Evolutionary conservation across 257 asterid genomes (phyloP).

Genomic region (Lycium ferocissimum): DNA sequence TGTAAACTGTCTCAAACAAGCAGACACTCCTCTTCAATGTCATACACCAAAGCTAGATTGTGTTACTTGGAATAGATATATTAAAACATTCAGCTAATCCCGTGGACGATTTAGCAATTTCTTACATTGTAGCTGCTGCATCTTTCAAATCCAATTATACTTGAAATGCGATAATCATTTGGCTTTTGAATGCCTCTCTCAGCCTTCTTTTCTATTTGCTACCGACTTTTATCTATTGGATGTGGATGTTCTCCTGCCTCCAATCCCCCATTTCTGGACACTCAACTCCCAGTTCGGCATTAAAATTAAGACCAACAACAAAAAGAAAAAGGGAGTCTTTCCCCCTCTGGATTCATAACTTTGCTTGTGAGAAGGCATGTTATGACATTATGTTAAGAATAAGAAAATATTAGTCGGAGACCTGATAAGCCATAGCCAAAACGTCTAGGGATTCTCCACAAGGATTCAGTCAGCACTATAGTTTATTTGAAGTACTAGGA

Average conservation of each 20-base stretch:
- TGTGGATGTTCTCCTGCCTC: not conserved
- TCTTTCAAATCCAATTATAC: not conserved
- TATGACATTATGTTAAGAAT: not conserved
- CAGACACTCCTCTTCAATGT: not conserved
- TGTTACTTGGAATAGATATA: not conserved
- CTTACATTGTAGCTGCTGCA: not conserved
- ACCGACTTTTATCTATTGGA: not conserved
- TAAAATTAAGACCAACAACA: not conserved
- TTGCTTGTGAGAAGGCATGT: not conserved
- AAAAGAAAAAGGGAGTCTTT: no score
- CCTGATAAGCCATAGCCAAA: not conserved
- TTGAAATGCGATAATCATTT: not conserved
- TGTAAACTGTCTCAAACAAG: not conserved
- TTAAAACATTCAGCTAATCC: not conserved
- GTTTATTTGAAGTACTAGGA: not conserved
- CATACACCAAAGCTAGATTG: not conserved
- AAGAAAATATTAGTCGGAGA: not conserved
- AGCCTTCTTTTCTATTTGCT: no score
- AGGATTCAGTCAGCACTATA: not conserved
- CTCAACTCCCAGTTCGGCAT: not conserved
- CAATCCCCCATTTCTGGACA: not conserved
- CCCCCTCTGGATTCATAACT: not conserved
- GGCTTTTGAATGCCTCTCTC: not conserved
- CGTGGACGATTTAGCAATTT: not conserved
- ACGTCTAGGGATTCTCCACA: not conserved